These are phyloP conservation scores for Erigeron canadensis DNA, from an alignment of 129 eudicot genomes.

Conservation along the genomic window DNA sequence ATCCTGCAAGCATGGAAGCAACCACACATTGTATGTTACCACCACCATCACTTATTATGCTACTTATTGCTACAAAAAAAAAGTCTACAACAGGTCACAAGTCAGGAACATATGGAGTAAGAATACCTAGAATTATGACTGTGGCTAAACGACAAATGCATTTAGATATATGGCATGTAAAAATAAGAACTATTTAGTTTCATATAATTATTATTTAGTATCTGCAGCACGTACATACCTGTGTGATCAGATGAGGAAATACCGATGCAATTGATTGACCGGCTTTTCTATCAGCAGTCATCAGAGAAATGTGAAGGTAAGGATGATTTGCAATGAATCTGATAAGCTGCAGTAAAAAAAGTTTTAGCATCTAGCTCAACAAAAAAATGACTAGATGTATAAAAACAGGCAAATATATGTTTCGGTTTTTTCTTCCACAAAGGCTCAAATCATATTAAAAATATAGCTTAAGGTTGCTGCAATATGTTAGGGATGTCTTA, in stretches of 20 bases:
- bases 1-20: conserved; percentile 46
- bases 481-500: neutral
- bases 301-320: conserved; percentile 62
- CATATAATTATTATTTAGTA: too few relatives aligned
- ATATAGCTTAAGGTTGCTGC: neutral
- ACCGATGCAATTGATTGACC: conserved; percentile 95
- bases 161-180: too few relatives aligned
- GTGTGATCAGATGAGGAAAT: conserved; percentile 81
- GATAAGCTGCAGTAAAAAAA: conserved; percentile 55
- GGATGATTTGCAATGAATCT: conserved; percentile 91
- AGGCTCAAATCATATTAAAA: neutral
- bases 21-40: neutral
- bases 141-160: too few relatives aligned
- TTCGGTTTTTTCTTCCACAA: neutral
- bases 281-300: conserved; percentile 99
- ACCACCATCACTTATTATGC: neutral
- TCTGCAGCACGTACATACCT: conserved; percentile 38
- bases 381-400: neutral
- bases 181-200: too few relatives aligned
- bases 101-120: neutral
- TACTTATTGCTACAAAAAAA: too few relatives aligned
- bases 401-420: neutral
- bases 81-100: neutral
- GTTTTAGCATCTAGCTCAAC: neutral
- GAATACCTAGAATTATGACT: neutral